Conservation (phyloP, 768 basidiomycete species). For the Lactarius quietus region DNA sequence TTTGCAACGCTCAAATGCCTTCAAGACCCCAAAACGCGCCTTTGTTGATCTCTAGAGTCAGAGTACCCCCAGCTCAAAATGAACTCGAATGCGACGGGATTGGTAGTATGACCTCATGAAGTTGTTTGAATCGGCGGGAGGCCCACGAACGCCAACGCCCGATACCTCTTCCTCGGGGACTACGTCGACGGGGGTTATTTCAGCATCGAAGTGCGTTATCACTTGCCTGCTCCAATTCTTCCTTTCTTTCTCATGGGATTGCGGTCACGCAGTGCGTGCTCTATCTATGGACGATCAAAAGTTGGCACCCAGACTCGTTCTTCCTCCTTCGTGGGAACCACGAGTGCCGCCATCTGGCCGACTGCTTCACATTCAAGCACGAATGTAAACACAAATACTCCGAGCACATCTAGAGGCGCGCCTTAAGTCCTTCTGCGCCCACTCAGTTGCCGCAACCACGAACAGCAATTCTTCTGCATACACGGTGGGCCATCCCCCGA, state of each 20-base stretch:
- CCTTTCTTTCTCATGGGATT: constrained; percentile 14
- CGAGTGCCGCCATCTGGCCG: constrained; percentile 97
- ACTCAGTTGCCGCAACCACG: constrained; percentile 96
- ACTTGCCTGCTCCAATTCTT: neutral
- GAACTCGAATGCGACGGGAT: no score
- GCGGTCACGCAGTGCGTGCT: constrained; percentile 74
- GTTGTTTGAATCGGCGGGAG: constrained; percentile 77
- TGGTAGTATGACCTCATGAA: constrained; percentile 78
- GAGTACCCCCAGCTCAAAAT: no score
- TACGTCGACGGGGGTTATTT: constrained; percentile 77
- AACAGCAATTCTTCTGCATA: constrained; percentile 98
- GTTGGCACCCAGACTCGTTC: constrained; percentile 97
- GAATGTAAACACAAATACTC: constrained; percentile 99
- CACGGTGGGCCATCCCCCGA: constrained; percentile 97
- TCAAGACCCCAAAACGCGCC: no score
- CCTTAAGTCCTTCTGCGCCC: constrained; percentile 94
- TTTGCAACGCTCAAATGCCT: no score
- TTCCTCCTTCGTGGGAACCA: constrained; percentile 98
- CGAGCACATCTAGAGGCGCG: constrained; percentile 95
- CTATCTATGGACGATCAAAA: constrained; percentile 97
- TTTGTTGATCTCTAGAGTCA: no score
- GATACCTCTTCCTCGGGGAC: constrained; percentile 72
- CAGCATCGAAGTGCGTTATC: constrained; percentile 57
- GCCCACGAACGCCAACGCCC: constrained; percentile 66
- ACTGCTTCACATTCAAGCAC: constrained; percentile 98